Evolutionary conservation across 73 alveolate genomes (phyloP).

Genomic region (Paramecium caudatum): DNA sequence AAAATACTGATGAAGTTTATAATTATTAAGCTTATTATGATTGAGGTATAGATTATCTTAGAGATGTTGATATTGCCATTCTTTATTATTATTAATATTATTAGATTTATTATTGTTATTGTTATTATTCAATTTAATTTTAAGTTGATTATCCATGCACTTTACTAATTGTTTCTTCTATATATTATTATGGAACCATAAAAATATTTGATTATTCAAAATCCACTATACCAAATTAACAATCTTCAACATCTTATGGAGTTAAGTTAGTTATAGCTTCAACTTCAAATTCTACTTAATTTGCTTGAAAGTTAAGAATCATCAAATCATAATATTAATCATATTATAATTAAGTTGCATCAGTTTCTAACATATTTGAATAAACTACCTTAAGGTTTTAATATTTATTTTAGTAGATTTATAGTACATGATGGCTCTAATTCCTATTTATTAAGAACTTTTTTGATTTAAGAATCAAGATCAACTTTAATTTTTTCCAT

Average conservation of each 20-base stretch:
- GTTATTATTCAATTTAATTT: neutral
- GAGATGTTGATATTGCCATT: slow-evolving; percentile 1
- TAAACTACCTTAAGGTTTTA: slow-evolving; percentile 28
- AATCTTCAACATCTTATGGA: slow-evolving; percentile 46
- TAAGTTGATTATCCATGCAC: slow-evolving; percentile 36
- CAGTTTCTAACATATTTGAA: neutral
- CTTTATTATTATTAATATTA: slow-evolving; percentile 35
- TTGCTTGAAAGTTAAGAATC: slow-evolving; percentile 20
- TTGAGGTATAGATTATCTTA: slow-evolving; percentile 13
- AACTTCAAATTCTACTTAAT: slow-evolving; percentile 62
- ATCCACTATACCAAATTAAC: slow-evolving; percentile 61
- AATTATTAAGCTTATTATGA: slow-evolving; percentile 12
- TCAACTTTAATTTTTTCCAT: slow-evolving; percentile 51
- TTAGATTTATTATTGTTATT: neutral
- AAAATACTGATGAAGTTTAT: neutral
- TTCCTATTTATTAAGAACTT: neutral
- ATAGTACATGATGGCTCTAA: slow-evolving; percentile 9
- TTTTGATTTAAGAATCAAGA: neutral
- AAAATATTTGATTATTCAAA: slow-evolving; percentile 17
- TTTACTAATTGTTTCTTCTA: slow-evolving; percentile 17
- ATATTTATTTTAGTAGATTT: neutral
- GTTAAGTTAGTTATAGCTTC: slow-evolving; percentile 49
- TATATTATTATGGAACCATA: slow-evolving; percentile 31
- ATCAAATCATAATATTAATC: slow-evolving; percentile 57
- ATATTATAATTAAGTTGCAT: neutral